Percentiles rank a stretch among this genome's conserved stretches.
phyloP scores from a whole-genome alignment of 257 asterid species.

The Knoxia roxburghii region DNA sequence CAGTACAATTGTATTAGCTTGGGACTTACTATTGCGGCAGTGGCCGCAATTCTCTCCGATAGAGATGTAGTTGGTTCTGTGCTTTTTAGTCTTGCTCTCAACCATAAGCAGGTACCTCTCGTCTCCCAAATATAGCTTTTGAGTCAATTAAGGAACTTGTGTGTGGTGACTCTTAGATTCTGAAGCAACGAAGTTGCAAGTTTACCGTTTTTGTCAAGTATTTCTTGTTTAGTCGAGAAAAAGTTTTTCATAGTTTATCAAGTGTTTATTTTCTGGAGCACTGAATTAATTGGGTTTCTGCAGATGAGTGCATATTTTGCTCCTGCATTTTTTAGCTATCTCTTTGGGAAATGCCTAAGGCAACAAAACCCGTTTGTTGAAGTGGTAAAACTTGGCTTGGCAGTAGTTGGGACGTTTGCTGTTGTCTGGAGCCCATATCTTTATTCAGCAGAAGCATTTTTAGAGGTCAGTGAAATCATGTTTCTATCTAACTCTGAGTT shows the following conservation, averaged over 20 bases:
- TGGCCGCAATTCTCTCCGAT: conserved; percentile 71
- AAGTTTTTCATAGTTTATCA: not conserved
- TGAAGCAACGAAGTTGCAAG: not conserved
- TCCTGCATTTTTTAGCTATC: conserved; percentile 87
- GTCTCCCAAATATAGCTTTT: not conserved
- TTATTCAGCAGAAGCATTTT: conserved; percentile 54
- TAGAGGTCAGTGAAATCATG: conserved; percentile 60
- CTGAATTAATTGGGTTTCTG: conserved; percentile 15
- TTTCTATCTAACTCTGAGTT: conserved; percentile 5
- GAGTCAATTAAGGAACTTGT: not conserved
- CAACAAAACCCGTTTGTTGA: conserved; percentile 49
- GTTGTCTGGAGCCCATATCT: conserved; percentile 92
- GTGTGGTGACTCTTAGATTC: not conserved
- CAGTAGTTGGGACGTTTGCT: conserved; percentile 79
- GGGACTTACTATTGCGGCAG: conserved; percentile 84
- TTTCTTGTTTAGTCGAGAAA: not conserved
- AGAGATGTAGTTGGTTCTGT: conserved; percentile 74
- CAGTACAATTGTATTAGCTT: conserved; percentile 95
- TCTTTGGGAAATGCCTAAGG: conserved; percentile 82
- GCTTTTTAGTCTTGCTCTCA: conserved; percentile 86
- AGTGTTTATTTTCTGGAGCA: not conserved
- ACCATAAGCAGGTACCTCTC: conserved; percentile 79
- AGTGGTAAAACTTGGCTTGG: conserved; percentile 68
- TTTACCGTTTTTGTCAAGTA: not conserved
- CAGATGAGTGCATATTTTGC: conserved; percentile 98